Base-by-base conservation (phyloP, 495 filamentous ascomycete species). In the Margaritispora aquatica region DNA sequence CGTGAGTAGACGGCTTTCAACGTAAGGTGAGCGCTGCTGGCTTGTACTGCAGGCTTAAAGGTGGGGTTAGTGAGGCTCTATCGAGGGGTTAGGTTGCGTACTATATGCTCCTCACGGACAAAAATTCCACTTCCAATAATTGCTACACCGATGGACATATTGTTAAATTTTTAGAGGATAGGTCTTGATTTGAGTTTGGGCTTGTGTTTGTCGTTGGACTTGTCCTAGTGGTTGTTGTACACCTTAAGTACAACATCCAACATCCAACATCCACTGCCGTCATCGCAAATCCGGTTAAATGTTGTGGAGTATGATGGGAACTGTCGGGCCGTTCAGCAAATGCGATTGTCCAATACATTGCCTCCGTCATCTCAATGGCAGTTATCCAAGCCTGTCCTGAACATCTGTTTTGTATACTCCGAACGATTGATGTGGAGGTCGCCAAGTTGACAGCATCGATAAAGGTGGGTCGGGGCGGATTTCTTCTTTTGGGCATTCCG, bases 111-210 rank as follows among this genome's bases (percentile, higher is more conserved):
- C 51, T 74, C 71, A 41, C 59, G 68, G 21, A 68, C 74, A 49
- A 76, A 74, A 66, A 75, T 77, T 68, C 86, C 87, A 62, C 82
- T 82, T 26, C 86, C 86, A 41, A 89, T 78, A n/a, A 89, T 79
- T 15, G 86, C 86, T 22, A 89, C 74, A 26, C 84, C 84, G 55
- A 83, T 74, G 64, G 70, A 67, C 66, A 70, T 75, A 58, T 60
- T 67, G 66, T 53, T 59, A 22, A 23, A 2, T 50, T 4, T 4
- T 54, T n/a, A 3, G 38, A 44, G 38, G 7, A 7, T 34, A 15
- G 15, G 17, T 10, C 10, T 44, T 44, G 15, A 17, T 3, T 44
- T 44, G 38, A 17, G 17, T 10, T 7, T 44, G 38, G 17, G 17
- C 3, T 44, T 34, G 29, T 5, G 29, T 34, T 7, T 34, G 5